phyloP scores from a whole-genome alignment of 2,329 filamentous ascomycete genomes.

The Trichoderma sp. region DNA sequence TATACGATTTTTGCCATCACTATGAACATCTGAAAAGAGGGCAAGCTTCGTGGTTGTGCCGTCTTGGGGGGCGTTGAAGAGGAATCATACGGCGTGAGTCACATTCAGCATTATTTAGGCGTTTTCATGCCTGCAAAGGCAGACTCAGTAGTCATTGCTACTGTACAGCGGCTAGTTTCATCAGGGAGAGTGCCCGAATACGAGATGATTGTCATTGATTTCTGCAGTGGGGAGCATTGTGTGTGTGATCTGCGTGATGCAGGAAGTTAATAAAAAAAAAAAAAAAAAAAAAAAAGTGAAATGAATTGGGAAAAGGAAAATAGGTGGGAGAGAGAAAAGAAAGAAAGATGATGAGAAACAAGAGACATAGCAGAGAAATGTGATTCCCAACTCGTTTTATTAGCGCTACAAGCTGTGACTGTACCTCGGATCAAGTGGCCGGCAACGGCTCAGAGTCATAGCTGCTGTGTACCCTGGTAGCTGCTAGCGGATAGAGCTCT shows the following conservation, averaged over 20 bases:
- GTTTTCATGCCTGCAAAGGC: slow-evolving; percentile 4
- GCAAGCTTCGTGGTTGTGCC: not conserved
- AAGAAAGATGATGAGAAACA: not conserved
- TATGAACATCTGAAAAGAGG: not conserved
- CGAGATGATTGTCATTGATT: not conserved
- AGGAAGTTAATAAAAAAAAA: not conserved
- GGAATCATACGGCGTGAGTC: slow-evolving; percentile 14
- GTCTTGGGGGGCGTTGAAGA: not conserved
- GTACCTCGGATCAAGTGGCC: slow-evolving; percentile 7
- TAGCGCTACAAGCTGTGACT: not conserved
- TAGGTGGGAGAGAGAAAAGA: not conserved
- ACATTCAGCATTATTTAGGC: not conserved
- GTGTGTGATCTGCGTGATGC: not conserved
- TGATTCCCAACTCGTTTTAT: not conserved
- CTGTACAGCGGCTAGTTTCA: not conserved
- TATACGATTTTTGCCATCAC: not conserved
- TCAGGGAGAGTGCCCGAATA: not conserved
- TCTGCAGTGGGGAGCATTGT: not conserved
- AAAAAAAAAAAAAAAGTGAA: not conserved
- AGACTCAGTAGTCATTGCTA: not conserved
- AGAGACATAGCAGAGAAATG: not conserved
- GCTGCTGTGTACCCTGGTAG: not conserved
- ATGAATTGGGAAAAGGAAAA: not conserved
- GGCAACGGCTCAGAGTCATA: slow-evolving; percentile 13
- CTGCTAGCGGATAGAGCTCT: not conserved